Base-by-base conservation (phyloP, 2,329 filamentous ascomycete genomes). In the Saccharata proteae region DNA sequence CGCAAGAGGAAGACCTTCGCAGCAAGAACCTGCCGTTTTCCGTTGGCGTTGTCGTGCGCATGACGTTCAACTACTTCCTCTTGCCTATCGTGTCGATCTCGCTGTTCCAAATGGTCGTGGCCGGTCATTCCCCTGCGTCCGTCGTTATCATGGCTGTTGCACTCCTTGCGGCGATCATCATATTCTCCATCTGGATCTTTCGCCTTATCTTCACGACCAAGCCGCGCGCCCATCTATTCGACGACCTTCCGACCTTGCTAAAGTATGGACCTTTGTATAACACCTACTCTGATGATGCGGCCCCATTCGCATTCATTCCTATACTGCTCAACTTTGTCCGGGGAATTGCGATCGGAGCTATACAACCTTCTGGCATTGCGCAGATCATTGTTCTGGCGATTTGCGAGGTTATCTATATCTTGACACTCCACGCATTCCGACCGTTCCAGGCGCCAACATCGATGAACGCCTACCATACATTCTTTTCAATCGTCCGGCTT, bases 251-350 rank as follows among this genome's bases (percentile, higher is more conserved):
- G 5, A 94, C 84, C 0, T 76, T 96, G 6, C 66, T 98, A 3
- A 69, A 84, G 1, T 96, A 93, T 45, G 90, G 90, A 0, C 84
- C 90, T 4, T 64, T 98, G 6, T 98, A 98, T 50, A 98, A 98
- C 58, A 98, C 90, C 0, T 96, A 93, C 54, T 90, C 82, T 15
- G 90, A 98, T 52, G 81, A 88, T 51, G 84, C 85, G 0, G 83
- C 88, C 6, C 77, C 83, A 0, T 98, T 93, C 54, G 85, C 88
- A 5, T 67, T 93, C 24, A 76, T 94, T 13, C 86, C 88, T 1
- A 74, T 93, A 11, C 62, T 92, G 19, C 65, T 96, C 37, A 93
- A 80, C 4, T 76, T 93, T 48, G 62, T 93, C 36, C 78, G 88
- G 19, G 88, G 85, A 35, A 76, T 96, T 41, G 83, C 85, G 13